These are phyloP conservation scores for Geopyxis carbonaria DNA, from an alignment of 495 filamentous ascomycete species.

Conservation along the genomic window DNA sequence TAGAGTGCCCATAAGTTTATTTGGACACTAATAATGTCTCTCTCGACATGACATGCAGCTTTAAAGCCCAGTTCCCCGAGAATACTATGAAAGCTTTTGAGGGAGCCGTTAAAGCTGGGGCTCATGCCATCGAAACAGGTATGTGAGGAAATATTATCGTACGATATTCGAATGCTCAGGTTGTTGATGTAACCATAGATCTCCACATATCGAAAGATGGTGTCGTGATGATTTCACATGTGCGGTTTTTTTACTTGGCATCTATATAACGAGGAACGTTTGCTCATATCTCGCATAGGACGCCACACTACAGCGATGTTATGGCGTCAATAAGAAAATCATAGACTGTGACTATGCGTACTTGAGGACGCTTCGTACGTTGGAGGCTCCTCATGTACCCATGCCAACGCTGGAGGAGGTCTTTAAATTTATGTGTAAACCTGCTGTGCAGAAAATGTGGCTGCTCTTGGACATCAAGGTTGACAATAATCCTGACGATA, in stretches of 20 bases:
- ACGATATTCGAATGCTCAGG: conserved; percentile 1
- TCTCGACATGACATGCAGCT: conserved; percentile 7
- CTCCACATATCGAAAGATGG: conserved; percentile 67
- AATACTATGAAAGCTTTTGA: conserved; percentile 69
- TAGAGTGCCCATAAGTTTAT: neutral
- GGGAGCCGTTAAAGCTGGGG: conserved; percentile 52
- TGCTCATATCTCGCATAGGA: conserved; percentile 37
- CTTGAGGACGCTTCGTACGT: conserved; percentile 48
- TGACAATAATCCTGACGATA: conserved; percentile 49
- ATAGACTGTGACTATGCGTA: conserved; percentile 59
- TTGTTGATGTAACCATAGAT: conserved; percentile 30
- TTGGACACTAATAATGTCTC: neutral
- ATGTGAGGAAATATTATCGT: neutral
- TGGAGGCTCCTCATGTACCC: conserved; percentile 45
- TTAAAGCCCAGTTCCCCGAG: conserved; percentile 58
- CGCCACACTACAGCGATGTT: conserved; percentile 57
- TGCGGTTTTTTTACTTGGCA: conserved; percentile 27
- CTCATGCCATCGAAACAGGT: conserved; percentile 63
- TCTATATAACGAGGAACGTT: conserved; percentile 1
- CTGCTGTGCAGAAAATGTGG: conserved; percentile 51
- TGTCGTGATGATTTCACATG: conserved; percentile 71
- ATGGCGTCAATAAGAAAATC: conserved; percentile 50
- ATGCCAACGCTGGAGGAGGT: conserved; percentile 67
- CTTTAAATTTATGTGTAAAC: conserved; percentile 47
- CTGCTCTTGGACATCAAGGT: conserved; percentile 80